phyloP scores from a whole-genome alignment of 371 early-diverging fungal species.

The Lichtheimia ramosa region DNA sequence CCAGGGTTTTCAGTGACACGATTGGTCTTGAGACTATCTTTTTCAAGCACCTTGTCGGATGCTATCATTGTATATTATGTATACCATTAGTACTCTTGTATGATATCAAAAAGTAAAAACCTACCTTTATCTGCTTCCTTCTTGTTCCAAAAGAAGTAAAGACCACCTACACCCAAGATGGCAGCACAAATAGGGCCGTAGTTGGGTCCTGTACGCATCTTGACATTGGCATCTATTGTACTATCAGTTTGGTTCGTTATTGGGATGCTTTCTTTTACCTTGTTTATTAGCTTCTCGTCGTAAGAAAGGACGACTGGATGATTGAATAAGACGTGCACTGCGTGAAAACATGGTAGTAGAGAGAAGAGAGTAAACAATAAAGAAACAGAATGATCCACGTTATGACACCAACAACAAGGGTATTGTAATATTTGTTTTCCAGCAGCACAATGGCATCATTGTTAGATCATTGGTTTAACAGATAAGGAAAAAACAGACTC shows the following conservation, averaged over 20 bases:
- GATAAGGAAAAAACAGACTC: too few species aligned
- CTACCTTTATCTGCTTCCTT: not conserved
- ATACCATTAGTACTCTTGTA: not conserved
- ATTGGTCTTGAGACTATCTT: not conserved
- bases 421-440: too few species aligned
- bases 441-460: not conserved
- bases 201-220: constrained; percentile 8
- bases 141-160: not conserved
- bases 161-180: constrained; percentile 1
- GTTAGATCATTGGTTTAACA: not conserved
- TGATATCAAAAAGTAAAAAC: not conserved
- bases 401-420: too few species aligned
- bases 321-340: not conserved
- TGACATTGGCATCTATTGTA: not conserved
- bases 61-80: not conserved
- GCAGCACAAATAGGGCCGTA: not conserved
- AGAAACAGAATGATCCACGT: not conserved
- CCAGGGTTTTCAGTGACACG: not conserved
- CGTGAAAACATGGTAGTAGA: not conserved
- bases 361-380: not conserved
- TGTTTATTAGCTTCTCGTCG: not conserved
- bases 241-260: too few species aligned
- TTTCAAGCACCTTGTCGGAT: not conserved
- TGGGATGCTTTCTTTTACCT: not conserved
- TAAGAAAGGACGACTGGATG: too few species aligned